These are phyloP conservation scores for Hibiscus mutabilis DNA, from an alignment of 345 rosid genomes.

Conservation along the genomic window DNA sequence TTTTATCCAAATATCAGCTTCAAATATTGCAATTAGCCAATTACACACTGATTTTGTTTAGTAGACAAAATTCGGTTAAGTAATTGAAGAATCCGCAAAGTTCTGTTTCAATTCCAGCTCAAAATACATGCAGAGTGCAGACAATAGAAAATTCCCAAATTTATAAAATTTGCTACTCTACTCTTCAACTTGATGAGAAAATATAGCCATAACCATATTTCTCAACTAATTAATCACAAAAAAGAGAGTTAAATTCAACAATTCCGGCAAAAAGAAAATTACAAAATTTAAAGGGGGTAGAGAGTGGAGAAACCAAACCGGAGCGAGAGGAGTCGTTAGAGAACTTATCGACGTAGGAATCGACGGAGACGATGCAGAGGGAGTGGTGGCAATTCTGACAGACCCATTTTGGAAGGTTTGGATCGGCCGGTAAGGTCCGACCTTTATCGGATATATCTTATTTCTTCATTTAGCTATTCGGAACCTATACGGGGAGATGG, in stretches of 20 bases:
- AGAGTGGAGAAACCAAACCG: conserved; percentile 36
- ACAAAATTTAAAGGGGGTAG: background rate
- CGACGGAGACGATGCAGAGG: conserved; percentile 80
- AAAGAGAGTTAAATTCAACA: background rate
- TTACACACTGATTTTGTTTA: background rate
- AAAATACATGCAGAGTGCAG: background rate
- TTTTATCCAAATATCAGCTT: background rate
- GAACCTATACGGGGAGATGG: background rate
- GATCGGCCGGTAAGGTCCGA: conserved; percentile 56
- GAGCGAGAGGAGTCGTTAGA: conserved; percentile 63
- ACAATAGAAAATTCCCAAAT: background rate
- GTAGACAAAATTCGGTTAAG: background rate
- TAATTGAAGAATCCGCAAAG: background rate
- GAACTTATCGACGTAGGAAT: conserved; percentile 81
- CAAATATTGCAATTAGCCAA: background rate
- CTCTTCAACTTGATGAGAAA: too few species aligned
- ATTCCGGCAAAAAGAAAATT: too few species aligned
- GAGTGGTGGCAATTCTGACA: conserved; percentile 85
- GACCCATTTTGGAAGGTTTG: conserved; percentile 70
- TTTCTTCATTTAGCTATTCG: conserved; percentile 28
- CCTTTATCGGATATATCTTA: conserved; percentile 39
- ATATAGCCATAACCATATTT: background rate
- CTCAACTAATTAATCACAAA: background rate
- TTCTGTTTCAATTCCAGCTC: background rate
- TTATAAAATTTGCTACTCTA: too few species aligned